These are phyloP conservation scores for Phoma herbarum DNA, from an alignment of 2,329 filamentous ascomycete genomes.

Conservation along the genomic window DNA sequence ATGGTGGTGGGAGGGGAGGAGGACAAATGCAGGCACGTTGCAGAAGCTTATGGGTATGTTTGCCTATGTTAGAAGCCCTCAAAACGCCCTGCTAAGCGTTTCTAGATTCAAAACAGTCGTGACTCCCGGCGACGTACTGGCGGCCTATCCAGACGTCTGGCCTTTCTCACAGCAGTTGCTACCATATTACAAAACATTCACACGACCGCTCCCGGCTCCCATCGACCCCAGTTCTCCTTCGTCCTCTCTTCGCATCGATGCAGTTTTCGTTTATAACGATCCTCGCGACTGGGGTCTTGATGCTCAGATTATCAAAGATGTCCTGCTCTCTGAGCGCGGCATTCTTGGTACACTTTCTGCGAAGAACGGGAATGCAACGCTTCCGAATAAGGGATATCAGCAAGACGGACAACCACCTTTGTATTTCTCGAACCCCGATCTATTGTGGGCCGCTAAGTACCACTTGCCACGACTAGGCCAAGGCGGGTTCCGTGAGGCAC, in stretches of 20 bases:
- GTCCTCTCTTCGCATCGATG: slow-evolving; percentile 78
- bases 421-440: slow-evolving; percentile 89
- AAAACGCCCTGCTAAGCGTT: slow-evolving; percentile 6
- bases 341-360: slow-evolving; percentile 80
- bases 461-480: slow-evolving; percentile 88
- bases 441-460: slow-evolving; percentile 88
- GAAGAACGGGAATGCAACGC: slow-evolving; percentile 70
- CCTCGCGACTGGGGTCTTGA: slow-evolving; percentile 96
- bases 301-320: slow-evolving; percentile 81
- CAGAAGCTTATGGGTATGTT: slow-evolving; percentile 62
- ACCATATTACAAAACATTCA: slow-evolving; percentile 67
- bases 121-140: slow-evolving; percentile 84
- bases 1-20: slow-evolving; percentile 59
- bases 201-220: slow-evolving; percentile 65
- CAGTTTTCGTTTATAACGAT: slow-evolving; percentile 94
- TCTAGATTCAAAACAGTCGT: slow-evolving; percentile 71
- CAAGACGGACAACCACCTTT: slow-evolving; percentile 80
- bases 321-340: slow-evolving; percentile 80
- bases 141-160: slow-evolving; percentile 77
- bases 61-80: neutral
- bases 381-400: slow-evolving; percentile 82
- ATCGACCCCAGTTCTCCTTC: slow-evolving; percentile 58
- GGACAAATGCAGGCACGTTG: slow-evolving; percentile 73
- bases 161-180: slow-evolving; percentile 78
- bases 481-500: slow-evolving; percentile 84